phyloP scores from a whole-genome alignment of 2,329 filamentous ascomycete species.

The Cladorrhinum sp. region DNA sequence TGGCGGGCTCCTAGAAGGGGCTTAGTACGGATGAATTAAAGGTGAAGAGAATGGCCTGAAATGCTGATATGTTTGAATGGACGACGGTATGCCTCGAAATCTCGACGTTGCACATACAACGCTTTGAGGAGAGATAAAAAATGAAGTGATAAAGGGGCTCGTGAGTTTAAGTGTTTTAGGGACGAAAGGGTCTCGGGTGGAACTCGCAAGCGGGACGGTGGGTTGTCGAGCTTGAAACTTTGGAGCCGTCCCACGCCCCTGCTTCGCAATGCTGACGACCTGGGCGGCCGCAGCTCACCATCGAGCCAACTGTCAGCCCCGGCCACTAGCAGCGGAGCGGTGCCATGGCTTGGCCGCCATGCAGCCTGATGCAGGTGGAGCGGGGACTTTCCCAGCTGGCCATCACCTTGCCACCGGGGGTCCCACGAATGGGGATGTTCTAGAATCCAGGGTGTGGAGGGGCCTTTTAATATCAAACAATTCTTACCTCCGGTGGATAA shows the following conservation, averaged over 20 bases:
- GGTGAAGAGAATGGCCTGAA: constrained; percentile 5
- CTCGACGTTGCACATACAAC: background rate
- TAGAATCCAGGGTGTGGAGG: background rate
- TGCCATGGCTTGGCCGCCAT: background rate
- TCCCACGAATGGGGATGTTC: background rate
- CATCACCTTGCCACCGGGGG: background rate
- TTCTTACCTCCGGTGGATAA: background rate
- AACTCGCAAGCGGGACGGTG: too few species aligned
- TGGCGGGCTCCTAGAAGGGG: constrained; percentile 32
- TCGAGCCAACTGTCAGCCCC: background rate
- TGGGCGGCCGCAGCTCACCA: constrained; percentile 2
- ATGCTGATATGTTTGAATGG: too few species aligned
- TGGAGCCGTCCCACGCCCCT: background rate
- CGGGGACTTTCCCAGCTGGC: background rate
- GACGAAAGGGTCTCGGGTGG: constrained; percentile 12
- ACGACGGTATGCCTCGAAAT: background rate
- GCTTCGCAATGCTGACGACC: constrained; percentile 10
- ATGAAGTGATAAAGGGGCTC: constrained; percentile 1
- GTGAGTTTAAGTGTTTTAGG: constrained; percentile 8
- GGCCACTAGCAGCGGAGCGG: background rate
- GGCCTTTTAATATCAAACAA: background rate
- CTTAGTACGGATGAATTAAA: constrained; percentile 9
- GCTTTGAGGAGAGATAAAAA: constrained; percentile 3
- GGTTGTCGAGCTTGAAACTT: too few species aligned
- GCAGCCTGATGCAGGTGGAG: background rate